Percentiles rank a stretch among this genome's conserved stretches.
Evolutionary conservation across 345 rosid species (phyloP).

Genomic region (Murraya koenigii): DNA sequence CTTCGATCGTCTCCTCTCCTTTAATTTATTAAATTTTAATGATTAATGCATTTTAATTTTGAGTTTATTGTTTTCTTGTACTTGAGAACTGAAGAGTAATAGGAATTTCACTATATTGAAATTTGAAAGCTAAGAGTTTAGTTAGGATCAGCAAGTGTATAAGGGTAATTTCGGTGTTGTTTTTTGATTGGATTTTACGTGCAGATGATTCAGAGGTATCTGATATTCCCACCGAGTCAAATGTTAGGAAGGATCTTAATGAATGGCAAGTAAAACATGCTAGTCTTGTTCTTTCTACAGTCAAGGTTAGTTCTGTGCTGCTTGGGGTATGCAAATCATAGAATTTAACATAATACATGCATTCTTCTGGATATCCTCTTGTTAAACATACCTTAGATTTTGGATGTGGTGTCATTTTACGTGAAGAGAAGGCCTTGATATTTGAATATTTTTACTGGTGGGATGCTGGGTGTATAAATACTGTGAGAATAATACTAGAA

Average conservation of each 20-base stretch:
- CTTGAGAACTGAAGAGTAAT: neutral
- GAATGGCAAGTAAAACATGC: slow-evolving; percentile 66
- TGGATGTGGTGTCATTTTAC: neutral
- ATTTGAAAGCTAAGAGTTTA: too few relatives aligned
- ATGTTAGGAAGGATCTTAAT: slow-evolving; percentile 59
- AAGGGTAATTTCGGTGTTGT: neutral
- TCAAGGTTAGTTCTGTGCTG: slow-evolving; percentile 36
- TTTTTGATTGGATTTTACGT: neutral
- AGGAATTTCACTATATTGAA: neutral
- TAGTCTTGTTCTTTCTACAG: slow-evolving; percentile 47
- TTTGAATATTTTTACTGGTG: neutral
- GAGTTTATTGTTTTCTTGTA: neutral
- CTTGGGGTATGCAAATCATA: neutral
- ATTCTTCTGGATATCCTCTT: neutral
- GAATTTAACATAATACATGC: neutral
- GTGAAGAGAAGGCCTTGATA: neutral
- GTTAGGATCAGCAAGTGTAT: too few relatives aligned
- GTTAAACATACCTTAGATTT: neutral
- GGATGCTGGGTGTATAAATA: neutral
- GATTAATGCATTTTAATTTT: neutral
- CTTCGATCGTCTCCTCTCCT: neutral
- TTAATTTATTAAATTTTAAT: too few relatives aligned
- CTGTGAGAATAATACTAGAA: too few relatives aligned
- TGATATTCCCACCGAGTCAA: slow-evolving; percentile 47
- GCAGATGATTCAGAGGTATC: slow-evolving; percentile 53